A percentile compares a stretch with the other conserved stretches of the same genome.
Evolutionary conservation across 306 rosid species (phyloP).

Genomic region (Lathyrus aphaca): DNA sequence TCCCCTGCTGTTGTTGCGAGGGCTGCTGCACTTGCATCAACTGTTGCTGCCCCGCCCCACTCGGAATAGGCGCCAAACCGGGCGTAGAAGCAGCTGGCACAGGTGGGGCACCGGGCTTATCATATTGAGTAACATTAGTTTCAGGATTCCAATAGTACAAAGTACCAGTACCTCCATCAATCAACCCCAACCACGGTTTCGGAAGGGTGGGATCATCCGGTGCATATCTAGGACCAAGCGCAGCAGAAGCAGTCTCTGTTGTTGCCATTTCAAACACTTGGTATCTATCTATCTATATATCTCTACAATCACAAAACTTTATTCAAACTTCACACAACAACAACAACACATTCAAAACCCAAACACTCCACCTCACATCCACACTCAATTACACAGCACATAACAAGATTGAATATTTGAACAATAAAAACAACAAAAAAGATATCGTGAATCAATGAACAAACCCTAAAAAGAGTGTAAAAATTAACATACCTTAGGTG

Average conservation of each 20-base stretch:
- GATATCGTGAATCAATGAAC: constrained; percentile 10
- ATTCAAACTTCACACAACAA: background rate
- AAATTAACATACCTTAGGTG: background rate
- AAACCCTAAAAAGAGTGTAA: constrained; percentile 12
- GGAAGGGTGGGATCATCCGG: constrained; percentile 96
- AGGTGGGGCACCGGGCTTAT: constrained; percentile 76
- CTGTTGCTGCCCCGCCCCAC: constrained; percentile 61
- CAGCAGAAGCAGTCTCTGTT: constrained; percentile 66
- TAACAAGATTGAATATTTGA: background rate
- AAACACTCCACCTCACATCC: too few relatives aligned
- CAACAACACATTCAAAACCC: too few relatives aligned
- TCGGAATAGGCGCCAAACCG: constrained; percentile 62
- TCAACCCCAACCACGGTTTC: constrained; percentile 89
- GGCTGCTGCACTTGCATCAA: constrained; percentile 55
- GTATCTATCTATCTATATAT: constrained; percentile 29
- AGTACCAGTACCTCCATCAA: constrained; percentile 84
- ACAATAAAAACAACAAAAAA: background rate
- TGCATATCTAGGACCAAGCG: constrained; percentile 85
- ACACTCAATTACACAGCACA: background rate
- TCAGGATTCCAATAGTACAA: constrained; percentile 97
- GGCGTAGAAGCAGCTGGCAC: constrained; percentile 57
- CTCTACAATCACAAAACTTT: constrained; percentile 38
- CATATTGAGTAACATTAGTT: constrained; percentile 89
- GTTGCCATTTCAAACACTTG: constrained; percentile 53
- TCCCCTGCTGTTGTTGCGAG: constrained; percentile 62